These are phyloP conservation scores for Phytophthora tentaculata DNA, from an alignment of 352 stramenopile species.

Conservation along the genomic window DNA sequence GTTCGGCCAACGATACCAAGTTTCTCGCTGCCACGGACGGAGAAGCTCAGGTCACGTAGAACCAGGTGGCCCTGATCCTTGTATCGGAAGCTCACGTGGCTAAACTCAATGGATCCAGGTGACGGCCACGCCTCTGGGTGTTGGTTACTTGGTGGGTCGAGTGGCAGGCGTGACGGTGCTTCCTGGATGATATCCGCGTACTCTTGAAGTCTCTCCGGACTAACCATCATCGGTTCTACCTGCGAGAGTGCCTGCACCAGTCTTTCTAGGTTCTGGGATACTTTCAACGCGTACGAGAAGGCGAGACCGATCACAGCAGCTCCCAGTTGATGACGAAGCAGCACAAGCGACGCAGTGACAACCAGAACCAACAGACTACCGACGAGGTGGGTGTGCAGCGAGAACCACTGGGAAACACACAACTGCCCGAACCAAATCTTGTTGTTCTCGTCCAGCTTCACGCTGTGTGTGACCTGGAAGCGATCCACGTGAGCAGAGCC, in stretches of 20 bases:
- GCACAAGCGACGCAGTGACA: slow-evolving; percentile 52
- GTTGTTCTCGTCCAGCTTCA: slow-evolving; percentile 49
- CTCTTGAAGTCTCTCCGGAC: slow-evolving; percentile 89
- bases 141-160: slow-evolving; percentile 43
- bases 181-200: slow-evolving; percentile 79
- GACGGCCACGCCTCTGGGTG: slow-evolving; percentile 69
- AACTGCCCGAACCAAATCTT: slow-evolving; percentile 48
- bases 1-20: slow-evolving; percentile 91
- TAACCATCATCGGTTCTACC: slow-evolving; percentile 85
- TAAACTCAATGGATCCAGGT: slow-evolving; percentile 79
- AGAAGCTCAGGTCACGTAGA: slow-evolving; percentile 47
- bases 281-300: slow-evolving; percentile 91
- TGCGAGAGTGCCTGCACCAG: slow-evolving; percentile 70
- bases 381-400: slow-evolving; percentile 69
- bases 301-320: slow-evolving; percentile 82
- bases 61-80: slow-evolving; percentile 62
- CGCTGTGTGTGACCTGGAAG: slow-evolving; percentile 44
- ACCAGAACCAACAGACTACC: slow-evolving; percentile 90
- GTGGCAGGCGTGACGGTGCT: slow-evolving; percentile 44
- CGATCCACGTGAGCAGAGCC: slow-evolving; percentile 42
- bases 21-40: slow-evolving; percentile 55
- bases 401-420: slow-evolving; percentile 56
- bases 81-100: slow-evolving; percentile 90
- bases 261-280: slow-evolving; percentile 83
- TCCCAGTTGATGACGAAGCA: slow-evolving; percentile 44